phyloP scores from a whole-genome alignment of 75 land plant genomes.

The Sequoia sempervirens region DNA sequence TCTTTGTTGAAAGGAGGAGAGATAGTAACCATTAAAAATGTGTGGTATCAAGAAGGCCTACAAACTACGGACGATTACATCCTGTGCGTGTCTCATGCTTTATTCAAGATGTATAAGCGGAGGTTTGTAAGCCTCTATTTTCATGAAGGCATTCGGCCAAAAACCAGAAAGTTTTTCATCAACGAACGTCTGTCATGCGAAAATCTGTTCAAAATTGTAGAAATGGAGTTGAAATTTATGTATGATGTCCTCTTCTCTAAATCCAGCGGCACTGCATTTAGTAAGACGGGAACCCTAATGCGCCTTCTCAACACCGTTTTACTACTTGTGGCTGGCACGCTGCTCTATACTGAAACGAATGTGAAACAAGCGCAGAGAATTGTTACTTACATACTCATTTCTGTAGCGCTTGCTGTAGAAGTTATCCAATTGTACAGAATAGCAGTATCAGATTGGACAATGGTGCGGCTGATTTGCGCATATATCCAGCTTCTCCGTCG shows the following conservation, averaged over 20 bases:
- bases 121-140: no score
- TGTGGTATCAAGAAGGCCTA: no score
- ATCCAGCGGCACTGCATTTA: neutral
- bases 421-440: neutral
- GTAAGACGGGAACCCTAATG: neutral
- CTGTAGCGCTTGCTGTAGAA: neutral
- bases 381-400: neutral
- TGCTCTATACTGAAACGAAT: neutral
- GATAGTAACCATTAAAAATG: no score
- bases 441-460: neutral
- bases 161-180: no score
- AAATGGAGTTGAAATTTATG: neutral
- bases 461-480: neutral
- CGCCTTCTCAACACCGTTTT: neutral
- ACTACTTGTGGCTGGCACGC: neutral
- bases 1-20: no score
- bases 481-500: neutral
- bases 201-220: no score
- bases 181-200: no score
- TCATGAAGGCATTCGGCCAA: no score
- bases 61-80: no score
- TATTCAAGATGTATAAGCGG: no score
- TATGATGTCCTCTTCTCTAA: neutral
- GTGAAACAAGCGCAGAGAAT: neutral
- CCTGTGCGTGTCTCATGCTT: no score